Conservation (phyloP, 495 filamentous ascomycete genomes). For the Haplographium delicatum region DNA sequence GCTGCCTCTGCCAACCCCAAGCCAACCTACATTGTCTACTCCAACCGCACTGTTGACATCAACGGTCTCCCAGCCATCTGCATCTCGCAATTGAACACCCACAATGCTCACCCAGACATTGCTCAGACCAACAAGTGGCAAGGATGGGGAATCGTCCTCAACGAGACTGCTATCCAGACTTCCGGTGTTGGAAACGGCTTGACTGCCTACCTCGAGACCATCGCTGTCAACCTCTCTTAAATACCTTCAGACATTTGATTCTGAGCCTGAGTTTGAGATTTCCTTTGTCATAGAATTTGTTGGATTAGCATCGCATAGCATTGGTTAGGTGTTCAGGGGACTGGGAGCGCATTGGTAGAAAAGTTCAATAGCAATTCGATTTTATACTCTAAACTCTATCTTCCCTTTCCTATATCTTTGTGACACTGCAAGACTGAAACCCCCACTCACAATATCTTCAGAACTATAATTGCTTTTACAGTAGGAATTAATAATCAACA, state of each 20-base stretch:
- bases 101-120: not conserved
- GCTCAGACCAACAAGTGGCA: not conserved
- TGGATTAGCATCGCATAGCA: not conserved
- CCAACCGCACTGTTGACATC: no score
- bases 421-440: no score
- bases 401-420: no score
- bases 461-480: no score
- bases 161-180: not conserved
- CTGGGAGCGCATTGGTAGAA: no score
- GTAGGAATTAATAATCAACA: no score
- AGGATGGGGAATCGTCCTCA: not conserved
- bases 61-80: not conserved
- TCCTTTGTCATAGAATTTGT: not conserved
- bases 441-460: no score
- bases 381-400: no score
- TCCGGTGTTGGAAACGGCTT: no score
- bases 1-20: not conserved
- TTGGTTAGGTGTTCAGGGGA: no score
- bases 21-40: not conserved
- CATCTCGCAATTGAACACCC: not conserved
- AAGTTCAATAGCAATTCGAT: no score
- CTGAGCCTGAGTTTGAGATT: not conserved
- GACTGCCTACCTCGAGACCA: not conserved
- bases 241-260: not conserved
- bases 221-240: not conserved